These are phyloP conservation scores for Pseudonitzschia delicatissima DNA, from an alignment of 108 stramenopile species.

Conservation along the genomic window DNA sequence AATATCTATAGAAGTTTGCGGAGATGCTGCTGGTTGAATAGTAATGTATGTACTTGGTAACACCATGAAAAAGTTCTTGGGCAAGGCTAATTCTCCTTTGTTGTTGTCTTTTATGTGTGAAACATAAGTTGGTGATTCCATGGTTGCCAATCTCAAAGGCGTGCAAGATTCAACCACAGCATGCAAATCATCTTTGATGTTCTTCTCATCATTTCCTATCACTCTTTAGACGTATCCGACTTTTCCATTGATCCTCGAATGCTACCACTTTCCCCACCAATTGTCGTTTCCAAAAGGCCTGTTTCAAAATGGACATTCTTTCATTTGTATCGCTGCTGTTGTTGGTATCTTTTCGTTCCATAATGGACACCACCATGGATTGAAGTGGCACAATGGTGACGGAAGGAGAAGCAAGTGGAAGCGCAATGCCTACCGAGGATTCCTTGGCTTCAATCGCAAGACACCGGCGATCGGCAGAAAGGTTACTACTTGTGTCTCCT, in stretches of 20 bases:
- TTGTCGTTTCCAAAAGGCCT: constrained; percentile 35
- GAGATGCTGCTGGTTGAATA: background rate
- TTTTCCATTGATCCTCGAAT: background rate
- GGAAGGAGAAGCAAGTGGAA: background rate
- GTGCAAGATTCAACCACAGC: constrained; percentile 1
- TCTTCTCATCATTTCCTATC: background rate
- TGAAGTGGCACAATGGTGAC: background rate
- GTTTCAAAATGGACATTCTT: background rate
- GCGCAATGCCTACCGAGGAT: background rate
- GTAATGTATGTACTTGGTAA: constrained; percentile 28
- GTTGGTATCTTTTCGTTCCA: background rate
- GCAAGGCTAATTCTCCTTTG: background rate
- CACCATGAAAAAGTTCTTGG: constrained; percentile 9
- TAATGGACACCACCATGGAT: background rate
- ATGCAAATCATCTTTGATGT: background rate
- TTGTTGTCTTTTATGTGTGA: background rate
- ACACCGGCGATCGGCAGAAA: no score
- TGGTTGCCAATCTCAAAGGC: background rate
- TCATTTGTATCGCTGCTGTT: background rate
- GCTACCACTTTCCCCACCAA: constrained; percentile 22
- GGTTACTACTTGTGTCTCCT: no score
- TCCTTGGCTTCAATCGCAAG: no score
- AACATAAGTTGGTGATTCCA: background rate
- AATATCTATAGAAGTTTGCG: background rate
- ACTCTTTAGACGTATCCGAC: background rate